Base-by-base conservation (phyloP, 1,284 basidiomycete genomes). In the Salmacisia buchloeana region DNA sequence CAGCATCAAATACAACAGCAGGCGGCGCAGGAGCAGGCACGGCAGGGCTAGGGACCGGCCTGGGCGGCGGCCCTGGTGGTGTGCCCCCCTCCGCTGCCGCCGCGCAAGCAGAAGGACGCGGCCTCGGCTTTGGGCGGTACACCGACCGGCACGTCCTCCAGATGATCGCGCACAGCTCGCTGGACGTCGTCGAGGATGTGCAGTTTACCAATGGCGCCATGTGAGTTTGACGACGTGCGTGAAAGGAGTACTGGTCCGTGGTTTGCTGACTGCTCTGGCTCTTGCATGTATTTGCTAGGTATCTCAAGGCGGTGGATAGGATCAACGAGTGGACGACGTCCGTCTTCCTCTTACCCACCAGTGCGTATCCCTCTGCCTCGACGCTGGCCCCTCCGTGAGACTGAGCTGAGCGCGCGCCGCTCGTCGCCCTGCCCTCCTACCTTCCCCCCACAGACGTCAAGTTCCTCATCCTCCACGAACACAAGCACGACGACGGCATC, bases 401-500 rank as follows among this genome's bases (percentile, higher is more conserved):
- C 36, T 38, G 36, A 38, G 36, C 12, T 12, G 36, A 38, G 36
- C 25, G n/a, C 39, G 15, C 23, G 23, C 35, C 33, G 29, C 21
- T 3, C 21, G 25, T 38, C 9, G n/a, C n/a, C n/a, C n/a, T n/a
- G n/a, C n/a, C 36, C 59, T 13, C 29, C 29, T 46, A 5, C 29
- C 9, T 49, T 25, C 7, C 9, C 23, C 15, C 7, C 45, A 2
- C 62, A 77, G 75, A 76, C 59, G 61, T 76, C 36, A 79, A 77
- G 58, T 71, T 79, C 59, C 63, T 78, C 25, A 67, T 79, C 4
- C 70, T 79, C 2, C 77, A 79, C 63, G 76, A 79, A 57, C 76
- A 77, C 65, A 76, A 70, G 61, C 73, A 76, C 58, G 77, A 79
- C 64, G 77, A 79, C 15, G 77, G 77, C 0, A 79, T 79, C 46